Conservation (phyloP, 2,329 filamentous ascomycete genomes). For the Myriosclerotinia scirpicola region DNA sequence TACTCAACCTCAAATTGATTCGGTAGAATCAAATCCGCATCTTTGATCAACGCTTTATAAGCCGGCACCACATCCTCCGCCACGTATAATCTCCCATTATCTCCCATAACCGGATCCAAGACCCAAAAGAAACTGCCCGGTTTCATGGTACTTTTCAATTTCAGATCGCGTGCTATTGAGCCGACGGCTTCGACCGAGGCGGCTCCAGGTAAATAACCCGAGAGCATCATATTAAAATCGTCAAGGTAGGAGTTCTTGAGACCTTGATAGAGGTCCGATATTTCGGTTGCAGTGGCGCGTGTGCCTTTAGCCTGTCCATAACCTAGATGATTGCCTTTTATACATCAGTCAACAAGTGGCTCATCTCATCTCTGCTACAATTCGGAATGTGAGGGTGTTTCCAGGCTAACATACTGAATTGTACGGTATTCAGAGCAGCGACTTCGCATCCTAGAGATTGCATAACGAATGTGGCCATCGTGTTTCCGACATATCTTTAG, state of each 20-base stretch:
- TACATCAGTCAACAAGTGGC: conserved; percentile 16
- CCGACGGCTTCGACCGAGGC: conserved; percentile 82
- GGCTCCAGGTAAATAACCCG: conserved; percentile 89
- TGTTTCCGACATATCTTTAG: conserved; percentile 90
- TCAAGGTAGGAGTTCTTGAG: conserved; percentile 81
- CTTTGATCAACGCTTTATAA: conserved; percentile 74
- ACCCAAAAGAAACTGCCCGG: conserved; percentile 94
- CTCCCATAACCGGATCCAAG: conserved; percentile 96
- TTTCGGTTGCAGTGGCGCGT: conserved; percentile 76
- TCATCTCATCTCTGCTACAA: conserved; percentile 7
- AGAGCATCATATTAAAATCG: conserved; percentile 90
- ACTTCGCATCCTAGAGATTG: conserved; percentile 93
- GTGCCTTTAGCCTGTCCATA: conserved; percentile 88
- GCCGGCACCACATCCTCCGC: conserved; percentile 87
- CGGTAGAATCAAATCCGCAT: conserved; percentile 89
- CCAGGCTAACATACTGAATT: conserved; percentile 73
- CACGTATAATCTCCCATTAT: conserved; percentile 90
- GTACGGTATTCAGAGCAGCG: conserved; percentile 89
- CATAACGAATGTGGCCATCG: conserved; percentile 92
- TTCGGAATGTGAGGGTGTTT: background rate
- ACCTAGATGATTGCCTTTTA: conserved; percentile 86
- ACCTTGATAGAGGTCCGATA: conserved; percentile 80
- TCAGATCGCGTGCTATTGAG: conserved; percentile 77
- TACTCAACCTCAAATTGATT: conserved; percentile 98
- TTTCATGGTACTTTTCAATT: conserved; percentile 58